Evolutionary conservation across 1,284 basidiomycete genomes (phyloP).

Genomic region (Peniophora sp.): DNA sequence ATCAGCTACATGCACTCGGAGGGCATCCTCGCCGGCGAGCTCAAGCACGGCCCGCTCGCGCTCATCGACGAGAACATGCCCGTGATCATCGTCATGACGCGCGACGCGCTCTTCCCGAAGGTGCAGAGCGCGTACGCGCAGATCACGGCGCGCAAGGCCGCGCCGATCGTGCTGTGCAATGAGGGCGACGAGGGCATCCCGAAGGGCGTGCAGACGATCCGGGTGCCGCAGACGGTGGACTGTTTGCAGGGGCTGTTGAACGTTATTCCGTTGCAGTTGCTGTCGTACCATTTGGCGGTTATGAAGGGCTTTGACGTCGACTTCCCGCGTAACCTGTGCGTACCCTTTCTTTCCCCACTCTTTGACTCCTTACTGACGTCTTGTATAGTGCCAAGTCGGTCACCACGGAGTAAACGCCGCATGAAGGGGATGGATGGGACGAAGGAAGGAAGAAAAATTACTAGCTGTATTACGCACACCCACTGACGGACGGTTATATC

Average conservation of each 20-base stretch:
- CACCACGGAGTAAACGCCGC: constrained; percentile 60
- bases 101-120: constrained; percentile 97
- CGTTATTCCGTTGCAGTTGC: constrained; percentile 92
- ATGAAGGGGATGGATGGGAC: no score
- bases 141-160: constrained; percentile 95
- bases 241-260: constrained; percentile 95
- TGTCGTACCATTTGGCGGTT: constrained; percentile 95
- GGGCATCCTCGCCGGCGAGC: constrained; percentile 94
- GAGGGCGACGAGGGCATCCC: constrained; percentile 84
- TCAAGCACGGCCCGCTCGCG: constrained; percentile 98
- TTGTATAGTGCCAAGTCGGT: constrained; percentile 70
- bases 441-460: no score
- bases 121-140: constrained; percentile 94
- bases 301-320: constrained; percentile 97
- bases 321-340: constrained; percentile 93
- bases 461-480: no score
- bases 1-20: constrained; percentile 92
- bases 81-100: constrained; percentile 98
- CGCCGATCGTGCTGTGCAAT: constrained; percentile 94
- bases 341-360: constrained; percentile 13
- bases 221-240: constrained; percentile 91
- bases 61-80: constrained; percentile 98
- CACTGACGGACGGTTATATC: no score
- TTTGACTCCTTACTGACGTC: constrained; percentile 8
- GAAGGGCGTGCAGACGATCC: constrained; percentile 75